These are phyloP conservation scores for Suhomyces ambrosiae DNA, from an alignment of 1,139 yeast genomes.

Conservation along the genomic window DNA sequence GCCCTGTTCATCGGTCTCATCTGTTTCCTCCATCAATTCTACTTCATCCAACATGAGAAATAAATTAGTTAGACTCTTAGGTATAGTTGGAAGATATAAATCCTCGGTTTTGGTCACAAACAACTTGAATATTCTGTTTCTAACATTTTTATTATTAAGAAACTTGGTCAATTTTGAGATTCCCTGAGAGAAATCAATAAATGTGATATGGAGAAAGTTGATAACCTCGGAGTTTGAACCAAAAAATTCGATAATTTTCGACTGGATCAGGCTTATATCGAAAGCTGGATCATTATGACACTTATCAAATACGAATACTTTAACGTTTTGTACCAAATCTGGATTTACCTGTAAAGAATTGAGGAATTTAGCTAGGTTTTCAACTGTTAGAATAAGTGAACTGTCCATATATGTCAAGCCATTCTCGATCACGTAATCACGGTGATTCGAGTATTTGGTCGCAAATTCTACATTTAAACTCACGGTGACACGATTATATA, in stretches of 20 bases:
- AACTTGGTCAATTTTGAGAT: slow-evolving; percentile 30
- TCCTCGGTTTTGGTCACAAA: slow-evolving; percentile 31
- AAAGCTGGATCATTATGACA: slow-evolving; percentile 24
- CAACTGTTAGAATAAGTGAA: slow-evolving; percentile 27
- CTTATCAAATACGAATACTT: slow-evolving; percentile 40
- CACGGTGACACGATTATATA: slow-evolving; percentile 38
- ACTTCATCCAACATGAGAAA: slow-evolving; percentile 37
- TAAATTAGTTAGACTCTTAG: slow-evolving; percentile 34
- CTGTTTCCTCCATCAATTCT: slow-evolving; percentile 19
- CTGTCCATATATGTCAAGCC: slow-evolving; percentile 38
- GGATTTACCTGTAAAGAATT: slow-evolving; percentile 23
- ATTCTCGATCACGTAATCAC: slow-evolving; percentile 29
- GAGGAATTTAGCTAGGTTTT: slow-evolving; percentile 25
- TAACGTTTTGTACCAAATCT: slow-evolving; percentile 26
- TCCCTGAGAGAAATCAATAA: slow-evolving; percentile 32
- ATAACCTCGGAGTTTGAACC: slow-evolving; percentile 28
- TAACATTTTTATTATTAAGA: slow-evolving; percentile 27
- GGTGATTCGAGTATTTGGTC: slow-evolving; percentile 20
- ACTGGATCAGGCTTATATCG: slow-evolving; percentile 25
- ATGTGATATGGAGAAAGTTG: slow-evolving; percentile 39
- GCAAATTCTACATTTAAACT: slow-evolving; percentile 36
- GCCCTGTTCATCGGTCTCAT: slow-evolving; percentile 1
- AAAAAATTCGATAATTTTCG: slow-evolving; percentile 31
- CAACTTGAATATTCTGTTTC: slow-evolving; percentile 36
- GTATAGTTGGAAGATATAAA: slow-evolving; percentile 30